Base-by-base conservation (phyloP, 176 grass and related monocot species). In the Carex littledalei region DNA sequence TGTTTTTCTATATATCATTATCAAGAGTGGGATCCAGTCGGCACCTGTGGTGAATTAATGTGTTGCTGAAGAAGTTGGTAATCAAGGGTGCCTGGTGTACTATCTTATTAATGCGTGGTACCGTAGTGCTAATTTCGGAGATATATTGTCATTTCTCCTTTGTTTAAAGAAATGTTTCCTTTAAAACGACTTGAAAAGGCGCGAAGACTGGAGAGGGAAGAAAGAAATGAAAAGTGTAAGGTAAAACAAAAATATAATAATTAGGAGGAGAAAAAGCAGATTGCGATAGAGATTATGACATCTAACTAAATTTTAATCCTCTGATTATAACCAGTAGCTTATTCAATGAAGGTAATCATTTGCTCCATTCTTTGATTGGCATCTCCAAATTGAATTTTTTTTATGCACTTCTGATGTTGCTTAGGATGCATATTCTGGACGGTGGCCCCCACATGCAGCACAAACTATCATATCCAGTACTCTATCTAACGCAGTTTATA, bases 221-320 rank as follows among this genome's bases (percentile, higher is more conserved):
- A 83, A 50, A 56, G 17, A 69, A 69, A 6, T 69, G 8, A 63
- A 63, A 63, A 21, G 8, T 41, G 31, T 0, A 39, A 41, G 2
- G 16, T 0, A 0, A 39, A 37, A 39, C 37, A 39, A 5, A 59
- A 59, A 47, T 10, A 47, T 47, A 17, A 34, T 16, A 61, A 81
- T 34, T 8, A 59, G 8, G 14, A 67, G 0, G 4, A 65, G 35
- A 49, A 63, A 84, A 63, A 35, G 50, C n/a, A 43, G 18, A 17
- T 76, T 3, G 65, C 39, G 49, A 76, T 43, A 77, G 29, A 11
- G 65, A 84, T 56, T 67, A 35, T 66, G 43, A 70, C 21, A 18
- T 84, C 17, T 84, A 84, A 67, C 63, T 84, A 84, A 56, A 52
- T 68, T 83, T 62, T 54, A 84, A 73, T 55, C 15, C 59, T 22